These are phyloP conservation scores for Globisporangium barbulae DNA, from an alignment of 352 stramenopile genomes.

Conservation along the genomic window DNA sequence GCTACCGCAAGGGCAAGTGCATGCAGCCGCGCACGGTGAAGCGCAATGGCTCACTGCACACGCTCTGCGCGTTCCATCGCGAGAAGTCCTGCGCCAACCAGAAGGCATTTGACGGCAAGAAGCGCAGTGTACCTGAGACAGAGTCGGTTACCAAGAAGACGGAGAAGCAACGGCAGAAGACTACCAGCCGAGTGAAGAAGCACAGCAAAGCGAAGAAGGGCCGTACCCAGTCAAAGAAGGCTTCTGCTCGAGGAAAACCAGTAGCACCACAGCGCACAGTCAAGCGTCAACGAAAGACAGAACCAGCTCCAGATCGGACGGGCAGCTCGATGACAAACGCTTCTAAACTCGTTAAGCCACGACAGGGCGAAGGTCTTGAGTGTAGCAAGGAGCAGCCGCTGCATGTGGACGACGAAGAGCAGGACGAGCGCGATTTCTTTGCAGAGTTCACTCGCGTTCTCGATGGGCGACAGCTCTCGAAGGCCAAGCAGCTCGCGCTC, in stretches of 20 bases:
- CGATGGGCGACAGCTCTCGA: background rate
- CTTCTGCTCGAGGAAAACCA: background rate
- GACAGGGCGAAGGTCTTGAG: background rate
- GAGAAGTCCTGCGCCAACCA: slow-evolving; percentile 2
- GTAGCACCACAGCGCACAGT: background rate
- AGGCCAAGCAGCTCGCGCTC: background rate
- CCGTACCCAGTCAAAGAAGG: background rate
- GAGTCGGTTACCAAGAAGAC: background rate
- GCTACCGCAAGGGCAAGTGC: slow-evolving; percentile 6
- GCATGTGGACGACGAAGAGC: background rate
- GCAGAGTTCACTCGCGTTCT: background rate
- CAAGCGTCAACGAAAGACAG: background rate
- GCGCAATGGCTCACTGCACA: slow-evolving; percentile 5
- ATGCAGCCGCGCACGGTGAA: background rate
- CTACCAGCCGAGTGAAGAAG: background rate
- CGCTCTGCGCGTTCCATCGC: background rate
- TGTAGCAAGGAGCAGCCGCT: background rate
- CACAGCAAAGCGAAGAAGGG: background rate
- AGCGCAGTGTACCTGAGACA: background rate
- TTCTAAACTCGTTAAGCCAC: background rate
- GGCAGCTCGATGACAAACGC: background rate
- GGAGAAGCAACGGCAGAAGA: background rate
- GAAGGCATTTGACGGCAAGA: slow-evolving; percentile 6
- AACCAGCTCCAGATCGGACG: background rate
- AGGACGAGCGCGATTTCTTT: background rate